Evolutionary conservation across 2,329 filamentous ascomycete species (phyloP), one percentile per base, ranked within the genome.

Genomic region (Monilinia polystroma): DNA sequence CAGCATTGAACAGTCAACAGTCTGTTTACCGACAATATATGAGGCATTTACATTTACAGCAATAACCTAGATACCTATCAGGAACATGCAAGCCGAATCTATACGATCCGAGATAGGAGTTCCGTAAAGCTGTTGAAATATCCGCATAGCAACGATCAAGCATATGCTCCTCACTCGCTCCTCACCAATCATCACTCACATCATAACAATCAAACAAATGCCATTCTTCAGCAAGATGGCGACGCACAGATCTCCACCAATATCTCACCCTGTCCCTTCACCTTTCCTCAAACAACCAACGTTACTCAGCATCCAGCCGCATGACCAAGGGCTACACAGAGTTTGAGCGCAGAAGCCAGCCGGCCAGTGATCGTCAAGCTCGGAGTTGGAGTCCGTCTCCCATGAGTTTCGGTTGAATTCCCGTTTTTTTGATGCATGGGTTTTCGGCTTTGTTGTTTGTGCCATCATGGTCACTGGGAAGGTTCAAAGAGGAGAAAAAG

Each of bases 181-280:
- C 14, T 10, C 32, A 26, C 58, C 47, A 52, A 38, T 62, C 58
- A 38, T 16, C 58, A 51, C 47, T 8, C 10, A 12, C 35, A 26
- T 62, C 45, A 26, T 3, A 51, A 62, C 10, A 16, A 51, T n/a
- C 58, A 51, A 51, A 52, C 45, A 51, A 51, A 26, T 14, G 45
- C 58, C 58, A 38, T 51, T 52, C 58, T 52, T 62, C 55, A 66
- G 55, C 55, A 53, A 66, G 63, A 66, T 66, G 63, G 63, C 63
- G 55, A 66, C 35, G 63, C 10, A 66, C 63, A 66, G 63, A 66
- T 60, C 55, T 52, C 63, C 55, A 52, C 47, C 55, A 60, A 66
- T 51, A 58, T 59, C 47, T 41, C 35, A 59, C 55, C 55, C 57
- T 51, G 45, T 60, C 45, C 57, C 20, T 49, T 65, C 63, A 35